Evolutionary conservation across 2,329 filamentous ascomycete species (phyloP).

Genomic region (Neonectria sp.): DNA sequence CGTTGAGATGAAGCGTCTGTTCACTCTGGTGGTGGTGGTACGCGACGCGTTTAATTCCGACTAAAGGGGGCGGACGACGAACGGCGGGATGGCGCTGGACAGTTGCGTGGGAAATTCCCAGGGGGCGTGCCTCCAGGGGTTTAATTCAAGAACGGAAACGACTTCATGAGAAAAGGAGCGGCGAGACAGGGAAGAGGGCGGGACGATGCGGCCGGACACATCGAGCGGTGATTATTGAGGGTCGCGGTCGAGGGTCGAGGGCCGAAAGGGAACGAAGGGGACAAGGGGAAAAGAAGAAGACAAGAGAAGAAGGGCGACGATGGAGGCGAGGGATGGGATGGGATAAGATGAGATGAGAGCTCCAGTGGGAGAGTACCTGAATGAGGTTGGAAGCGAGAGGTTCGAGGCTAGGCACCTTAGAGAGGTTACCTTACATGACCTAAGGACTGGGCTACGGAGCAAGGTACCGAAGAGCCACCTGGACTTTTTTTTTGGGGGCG

Average conservation of each 20-base stretch:
- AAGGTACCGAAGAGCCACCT: background rate
- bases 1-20: constrained; percentile 34
- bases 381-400: constrained; percentile 19
- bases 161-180: constrained; percentile 49
- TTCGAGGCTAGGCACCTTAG: constrained; percentile 29
- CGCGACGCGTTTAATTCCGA: constrained; percentile 53
- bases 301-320: constrained; percentile 23
- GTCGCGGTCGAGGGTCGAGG: constrained; percentile 31
- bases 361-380: constrained; percentile 20
- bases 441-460: background rate
- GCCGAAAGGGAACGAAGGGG: constrained; percentile 29
- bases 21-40: constrained; percentile 28
- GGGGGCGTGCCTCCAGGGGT: constrained; percentile 44
- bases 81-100: constrained; percentile 39
- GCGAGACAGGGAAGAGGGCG: constrained; percentile 40
- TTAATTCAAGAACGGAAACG: constrained; percentile 43
- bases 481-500: constrained; percentile 10
- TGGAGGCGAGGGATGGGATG: constrained; percentile 22
- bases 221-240: constrained; percentile 44
- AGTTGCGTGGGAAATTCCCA: constrained; percentile 44
- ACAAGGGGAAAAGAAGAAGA: constrained; percentile 15
- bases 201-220: constrained; percentile 52
- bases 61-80: constrained; percentile 47
- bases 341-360: constrained; percentile 20
- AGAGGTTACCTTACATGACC: constrained; percentile 10